Base-by-base conservation (phyloP, 768 basidiomycete species). In the Leccinum ochraceum region DNA sequence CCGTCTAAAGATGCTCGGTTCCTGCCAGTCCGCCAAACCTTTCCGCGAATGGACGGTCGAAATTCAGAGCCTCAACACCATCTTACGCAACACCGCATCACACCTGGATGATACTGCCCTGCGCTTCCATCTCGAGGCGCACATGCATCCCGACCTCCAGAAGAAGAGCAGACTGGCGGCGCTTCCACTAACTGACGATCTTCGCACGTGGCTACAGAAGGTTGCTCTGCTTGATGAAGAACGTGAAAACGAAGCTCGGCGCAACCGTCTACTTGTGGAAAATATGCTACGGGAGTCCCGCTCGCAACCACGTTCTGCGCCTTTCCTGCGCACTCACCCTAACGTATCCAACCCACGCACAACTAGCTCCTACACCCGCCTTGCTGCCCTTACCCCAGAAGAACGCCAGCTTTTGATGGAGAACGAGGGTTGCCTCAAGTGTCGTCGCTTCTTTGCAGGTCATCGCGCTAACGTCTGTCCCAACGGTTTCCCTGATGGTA, bases 401-500 rank as follows among this genome's bases (percentile, higher is more conserved):
- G 69, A 76, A 55, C 50, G 56, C 0, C 9, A 55, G 0, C 54
- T 71, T 0, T 61, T 76, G 0, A 6, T 14, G 0, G 59, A 68
- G 0, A 60, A 70, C 32, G 28, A 60, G 2, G 69, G 74, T 0
- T 76, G 75, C 36, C 58, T 65, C 57, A 69, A 73, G n/a, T 76
- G 74, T 37, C 55, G 66, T 0, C 30, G 28, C 5, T 22, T 28
- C 14, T 51, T 51, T 28, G 20, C 8, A 28, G 13, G 8, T 16
- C 42, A 6, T 52, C 64, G 16, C 64, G 58, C 49, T 28, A 14
- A 6, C 36, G 60, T 1, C 56, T 76, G 75, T 52, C 60, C 59
- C 0, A 61, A 65, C 24, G 65, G 61, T 1, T 73, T 67, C 51
- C 72, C 71, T 0, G 34, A 63, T 10, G 53, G 48, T 0, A 36